A percentile compares a stretch with the other conserved stretches of the same genome.
Evolutionary conservation across 176 grass and related monocot species (phyloP).

Genomic region (Chloris gayana): DNA sequence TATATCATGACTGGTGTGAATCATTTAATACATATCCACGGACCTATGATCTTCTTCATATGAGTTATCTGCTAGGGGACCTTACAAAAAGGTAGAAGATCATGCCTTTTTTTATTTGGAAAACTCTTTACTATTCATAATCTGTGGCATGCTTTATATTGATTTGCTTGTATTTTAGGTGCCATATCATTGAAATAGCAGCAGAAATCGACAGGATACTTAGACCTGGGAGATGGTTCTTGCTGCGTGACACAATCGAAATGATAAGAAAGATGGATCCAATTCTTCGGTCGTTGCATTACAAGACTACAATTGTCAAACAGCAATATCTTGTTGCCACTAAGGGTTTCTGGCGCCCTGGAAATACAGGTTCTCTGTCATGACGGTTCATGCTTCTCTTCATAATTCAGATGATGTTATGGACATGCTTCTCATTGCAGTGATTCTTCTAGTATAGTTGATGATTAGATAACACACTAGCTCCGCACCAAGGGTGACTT

Average conservation of each 20-base stretch:
- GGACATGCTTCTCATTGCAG: conserved; percentile 12
- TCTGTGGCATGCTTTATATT: conserved; percentile 4
- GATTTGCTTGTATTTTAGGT: conserved; percentile 54
- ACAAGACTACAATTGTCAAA: conserved; percentile 59
- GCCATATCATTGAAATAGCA: conserved; percentile 65
- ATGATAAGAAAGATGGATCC: conserved; percentile 65
- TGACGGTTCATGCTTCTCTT: conserved; percentile 7
- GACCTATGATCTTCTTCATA: conserved; percentile 91
- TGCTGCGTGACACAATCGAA: conserved; percentile 63
- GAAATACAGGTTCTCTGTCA: conserved; percentile 29
- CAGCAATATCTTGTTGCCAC: conserved; percentile 73
- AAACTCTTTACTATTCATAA: neutral
- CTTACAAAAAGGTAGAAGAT: conserved; percentile 64
- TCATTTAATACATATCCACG: conserved; percentile 92
- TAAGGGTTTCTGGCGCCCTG: conserved; percentile 78
- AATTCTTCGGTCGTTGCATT: conserved; percentile 71
- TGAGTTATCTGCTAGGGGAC: conserved; percentile 63
- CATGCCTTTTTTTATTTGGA: conserved; percentile 24
- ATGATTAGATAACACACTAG: neutral
- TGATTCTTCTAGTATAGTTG: conserved; percentile 25
- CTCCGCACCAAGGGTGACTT: conserved; percentile 20
- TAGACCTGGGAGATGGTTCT: conserved; percentile 82
- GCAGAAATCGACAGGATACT: conserved; percentile 87
- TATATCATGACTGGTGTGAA: conserved; percentile 98
- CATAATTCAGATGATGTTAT: neutral